Base-by-base conservation (phyloP, 148 eudicot species). In the Bassia scoparia region DNA sequence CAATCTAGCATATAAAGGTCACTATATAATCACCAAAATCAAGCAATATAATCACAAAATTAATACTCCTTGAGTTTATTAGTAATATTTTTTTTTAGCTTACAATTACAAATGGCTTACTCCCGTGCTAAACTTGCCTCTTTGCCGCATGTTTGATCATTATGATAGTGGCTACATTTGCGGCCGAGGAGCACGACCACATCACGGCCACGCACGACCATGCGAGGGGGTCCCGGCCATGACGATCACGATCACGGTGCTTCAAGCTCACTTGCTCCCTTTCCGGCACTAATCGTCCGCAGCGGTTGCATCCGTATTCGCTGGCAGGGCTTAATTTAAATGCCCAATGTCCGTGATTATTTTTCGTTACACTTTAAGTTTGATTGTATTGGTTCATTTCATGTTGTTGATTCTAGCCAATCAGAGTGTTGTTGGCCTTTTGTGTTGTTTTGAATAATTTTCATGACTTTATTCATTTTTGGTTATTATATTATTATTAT, bases 251-350 rank as follows among this genome's bases (percentile, higher is more conserved):
- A 38, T 10, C 68, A 65, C 24, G 50, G 49, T 65, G 68, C 20
- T 27, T 52, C 71, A 12, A 37, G 26, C 26, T 54, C 41, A 9
- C 38, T 64, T 38, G 71, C 70, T 38, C 38, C 70, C 35, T 53
- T 56, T 21, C 70, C 70, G 0, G 62, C 53, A 6, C 20, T 74
- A 38, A 54, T 74, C 18, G 62, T 74, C n/a, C 11, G 65, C 52
- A 7, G 26, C 43, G 53, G 21, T 71, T 20, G 52, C 65, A 17
- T 56, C 26, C 65, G 18, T 71, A 26, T 58, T 71, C 10, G 27
- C 74, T 71, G 37, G 65, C 54, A 71, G 54, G 74, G n/a, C n/a
- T n/a, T n/a, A 56, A 58, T 56, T 71, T n/a, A n/a, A 70, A 56
- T 16, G 27, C 26, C n/a, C n/a, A n/a, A 52, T n/a, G 55, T 1